phyloP scores from a whole-genome alignment of 148 eudicot species.

The Suaeda aralocaspica region DNA sequence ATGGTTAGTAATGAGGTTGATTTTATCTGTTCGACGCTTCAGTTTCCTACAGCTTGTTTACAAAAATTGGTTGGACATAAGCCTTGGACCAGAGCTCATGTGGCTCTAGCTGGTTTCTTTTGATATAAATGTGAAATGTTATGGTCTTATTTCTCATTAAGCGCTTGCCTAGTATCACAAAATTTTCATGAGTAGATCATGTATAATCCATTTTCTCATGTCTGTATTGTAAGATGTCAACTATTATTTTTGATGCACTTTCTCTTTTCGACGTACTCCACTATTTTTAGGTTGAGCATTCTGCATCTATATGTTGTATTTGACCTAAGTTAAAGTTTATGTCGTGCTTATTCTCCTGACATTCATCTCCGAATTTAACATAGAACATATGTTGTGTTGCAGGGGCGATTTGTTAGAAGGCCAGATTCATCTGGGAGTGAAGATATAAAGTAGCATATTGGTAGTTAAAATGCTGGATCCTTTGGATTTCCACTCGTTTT shows the following conservation, averaged over 20 bases:
- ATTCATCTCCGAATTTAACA: slow-evolving; percentile 12
- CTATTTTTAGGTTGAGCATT: not conserved
- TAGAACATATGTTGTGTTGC: slow-evolving; percentile 16
- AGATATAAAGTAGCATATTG: slow-evolving; percentile 20
- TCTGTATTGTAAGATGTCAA: no score
- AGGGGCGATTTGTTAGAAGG: slow-evolving; percentile 57
- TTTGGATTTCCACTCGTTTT: not conserved
- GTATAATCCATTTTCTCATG: not conserved
- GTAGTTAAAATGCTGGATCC: slow-evolving; percentile 9
- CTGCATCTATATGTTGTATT: not conserved
- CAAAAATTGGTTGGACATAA: no score
- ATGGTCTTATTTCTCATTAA: no score
- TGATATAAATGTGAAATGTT: no score
- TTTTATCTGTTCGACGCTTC: no score
- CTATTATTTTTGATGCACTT: not conserved
- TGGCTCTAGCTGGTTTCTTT: no score
- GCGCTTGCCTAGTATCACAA: no score
- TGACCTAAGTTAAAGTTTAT: slow-evolving; percentile 1
- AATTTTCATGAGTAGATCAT: no score
- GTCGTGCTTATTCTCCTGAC: no score
- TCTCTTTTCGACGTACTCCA: not conserved
- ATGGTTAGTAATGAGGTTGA: no score
- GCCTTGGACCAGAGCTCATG: no score
- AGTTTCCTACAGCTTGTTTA: no score
- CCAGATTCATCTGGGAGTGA: slow-evolving; percentile 44